Evolutionary conservation across 441 rosid species (phyloP).

Genomic region (Erodium moschatum): DNA sequence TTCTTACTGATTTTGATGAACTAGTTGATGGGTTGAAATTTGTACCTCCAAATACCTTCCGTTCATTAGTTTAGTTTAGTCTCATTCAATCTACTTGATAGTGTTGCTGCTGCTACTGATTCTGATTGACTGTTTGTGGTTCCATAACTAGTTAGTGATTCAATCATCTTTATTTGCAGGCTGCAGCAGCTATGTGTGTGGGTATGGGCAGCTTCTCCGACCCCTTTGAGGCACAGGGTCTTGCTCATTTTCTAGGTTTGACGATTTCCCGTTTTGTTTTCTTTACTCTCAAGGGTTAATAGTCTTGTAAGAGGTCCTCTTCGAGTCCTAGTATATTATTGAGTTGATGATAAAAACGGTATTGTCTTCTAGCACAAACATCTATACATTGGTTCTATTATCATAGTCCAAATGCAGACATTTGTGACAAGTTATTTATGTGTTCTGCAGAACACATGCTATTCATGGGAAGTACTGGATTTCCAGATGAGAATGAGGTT

Average conservation of each 20-base stretch:
- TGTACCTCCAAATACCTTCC: not conserved
- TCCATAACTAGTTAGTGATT: not conserved
- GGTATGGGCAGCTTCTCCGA: conserved; percentile 94
- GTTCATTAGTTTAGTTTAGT: not conserved
- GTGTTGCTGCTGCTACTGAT: not conserved
- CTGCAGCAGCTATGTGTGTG: conserved; percentile 98
- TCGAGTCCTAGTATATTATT: no score
- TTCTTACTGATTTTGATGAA: no score
- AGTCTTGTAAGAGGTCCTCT: not conserved
- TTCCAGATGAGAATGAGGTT: conserved; percentile 97
- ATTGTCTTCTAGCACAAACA: not conserved
- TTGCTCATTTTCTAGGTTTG: conserved; percentile 89
- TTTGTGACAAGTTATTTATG: conserved; percentile 3
- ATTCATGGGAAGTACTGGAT: conserved; percentile 88
- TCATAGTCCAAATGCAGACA: not conserved
- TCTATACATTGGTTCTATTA: not conserved
- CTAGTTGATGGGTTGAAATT: not conserved
- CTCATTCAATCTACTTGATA: not conserved
- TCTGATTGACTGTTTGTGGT: not conserved
- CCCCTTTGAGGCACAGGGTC: conserved; percentile 86
- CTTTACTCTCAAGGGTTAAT: not conserved
- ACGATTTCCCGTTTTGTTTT: conserved; percentile 4
- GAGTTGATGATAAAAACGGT: no score
- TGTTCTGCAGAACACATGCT: conserved; percentile 81
- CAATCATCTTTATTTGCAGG: conserved; percentile 33